Base-by-base conservation (phyloP, 805 yeast genomes). In the Zygotorulaspora chibaensis region DNA sequence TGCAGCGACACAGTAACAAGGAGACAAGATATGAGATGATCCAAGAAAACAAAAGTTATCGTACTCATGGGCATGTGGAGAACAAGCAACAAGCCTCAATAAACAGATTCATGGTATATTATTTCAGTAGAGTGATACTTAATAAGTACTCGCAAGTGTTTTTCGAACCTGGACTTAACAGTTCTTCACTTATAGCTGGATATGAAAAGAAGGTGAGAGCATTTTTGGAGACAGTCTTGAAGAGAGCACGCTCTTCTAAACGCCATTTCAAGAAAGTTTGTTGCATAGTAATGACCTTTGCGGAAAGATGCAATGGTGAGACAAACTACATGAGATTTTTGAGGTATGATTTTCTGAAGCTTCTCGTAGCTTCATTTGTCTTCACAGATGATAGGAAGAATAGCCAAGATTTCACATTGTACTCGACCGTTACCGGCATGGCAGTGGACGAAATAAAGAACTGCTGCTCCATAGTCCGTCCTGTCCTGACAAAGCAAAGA, bases 391-490 rank as follows among this genome's bases (percentile, higher is more conserved):
- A 43, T 26, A 42, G 54, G 12, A 23, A 37, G 3, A 46, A 43
- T 8, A 45, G 60, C 36, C 59, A 59, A 23, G 40, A 41, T 5
- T 53, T 55, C 37, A 42, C 36, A 2, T 30, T 50, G 2, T 59
- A 49, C 38, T 43, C 57, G 3, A 44, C 38, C 4, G 47, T 57
- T 7, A 52, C 65, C 6, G 64, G 65, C 2, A 37, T 61, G 20
- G 35, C 59, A 7, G 38, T 46, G 16, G 49, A 45, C 15, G 63
- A 61, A 34, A 39, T 61, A 9, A 47, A 45, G 11, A 51, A 56
- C 42, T 58, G 63, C 44, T 54, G 60, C 31, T 53, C 57, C 5
- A 54, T 61, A 11, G 58, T 60, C n/a, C 52, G 64, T 33, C 53
- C 59, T 4, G 45, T 59, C 0, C 35, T 57, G 2, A 47, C 52